Evolutionary conservation across 257 asterid genomes (phyloP).

Genomic region (Handroanthus guayacan): DNA sequence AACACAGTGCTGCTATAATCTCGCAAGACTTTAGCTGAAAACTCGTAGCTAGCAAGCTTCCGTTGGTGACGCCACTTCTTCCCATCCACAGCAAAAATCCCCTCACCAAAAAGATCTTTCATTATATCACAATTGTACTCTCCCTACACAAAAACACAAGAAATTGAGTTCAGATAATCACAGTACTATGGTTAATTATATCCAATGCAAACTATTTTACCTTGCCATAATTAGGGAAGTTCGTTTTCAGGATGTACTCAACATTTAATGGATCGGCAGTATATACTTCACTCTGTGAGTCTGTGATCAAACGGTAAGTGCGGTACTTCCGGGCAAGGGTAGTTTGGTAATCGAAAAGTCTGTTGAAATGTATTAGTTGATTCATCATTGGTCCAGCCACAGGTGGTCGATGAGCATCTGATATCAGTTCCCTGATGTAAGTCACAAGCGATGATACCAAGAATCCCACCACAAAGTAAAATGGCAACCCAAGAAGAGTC

Average conservation of each 20-base stretch:
- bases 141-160: slow-evolving; percentile 39
- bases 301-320: slow-evolving; percentile 47
- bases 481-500: slow-evolving; percentile 39
- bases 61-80: slow-evolving; percentile 52
- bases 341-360: slow-evolving; percentile 47
- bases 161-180: neutral
- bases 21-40: slow-evolving; percentile 49
- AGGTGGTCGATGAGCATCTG: slow-evolving; percentile 41
- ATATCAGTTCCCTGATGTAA: slow-evolving; percentile 37
- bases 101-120: slow-evolving; percentile 59
- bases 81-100: slow-evolving; percentile 56
- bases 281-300: slow-evolving; percentile 41
- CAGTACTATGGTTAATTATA: neutral
- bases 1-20: slow-evolving; percentile 54
- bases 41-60: slow-evolving; percentile 56
- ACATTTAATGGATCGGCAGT: slow-evolving; percentile 50
- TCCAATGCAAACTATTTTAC: slow-evolving; percentile 31
- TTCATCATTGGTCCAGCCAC: slow-evolving; percentile 48
- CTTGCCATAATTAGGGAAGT: slow-evolving; percentile 51
- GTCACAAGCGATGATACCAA: slow-evolving; percentile 26
- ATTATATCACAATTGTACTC: slow-evolving; percentile 38
- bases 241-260: slow-evolving; percentile 51
- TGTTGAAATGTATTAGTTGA: slow-evolving; percentile 48
- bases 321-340: slow-evolving; percentile 42
- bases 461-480: slow-evolving; percentile 36